Evolutionary conservation across 441 rosid species (phyloP), one percentile per base, ranked within the genome.

Genomic region (Hypseocharis bilobata): DNA sequence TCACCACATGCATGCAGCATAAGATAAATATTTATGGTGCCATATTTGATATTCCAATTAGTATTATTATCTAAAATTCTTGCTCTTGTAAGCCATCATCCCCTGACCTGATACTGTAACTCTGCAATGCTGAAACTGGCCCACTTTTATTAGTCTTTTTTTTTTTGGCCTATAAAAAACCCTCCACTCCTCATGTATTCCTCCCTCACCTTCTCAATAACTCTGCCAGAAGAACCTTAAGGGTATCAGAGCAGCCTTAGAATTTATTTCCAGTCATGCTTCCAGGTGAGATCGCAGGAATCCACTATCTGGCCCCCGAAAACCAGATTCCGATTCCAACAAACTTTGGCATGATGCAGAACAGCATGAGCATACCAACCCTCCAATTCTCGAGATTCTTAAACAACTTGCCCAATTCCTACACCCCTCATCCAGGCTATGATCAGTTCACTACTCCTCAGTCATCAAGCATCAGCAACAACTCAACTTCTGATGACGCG

Each of bases 401-500:
- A 11, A 73, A 51, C 72, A 75, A 78, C 73, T 71, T 80, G 8
- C 76, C 84, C n/a, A 73, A 70, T 67, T 76, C 73, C 62, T 55
- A 74, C 54, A 42, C 64, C 62, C 77, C 69, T 14, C 77, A 55
- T 54, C 61, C 74, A 52, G 75, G 51, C 63, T 75, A 78, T 32
- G 81, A 76, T 28, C 70, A 85, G 66, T 17, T 76, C 47, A 65
- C 75, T n/a, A n/a, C n/a, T n/a, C n/a, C n/a, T 34, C 81, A 71
- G 69, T 65, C 84, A 27, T 76, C 81, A 5, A 59, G 79, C 63
- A 68, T 76, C 27, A 76, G 90, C 86, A 89, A 83, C 82, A 83
- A 84, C 76, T 84, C 96, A 29, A 80, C 96, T 66, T 88, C 92
- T 3, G 91, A 89, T 45, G 98, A 89, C 54, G 87, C 88, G n/a